phyloP scores from a whole-genome alignment of 805 yeast species.

The Diddensiella caesifluorescens region DNA sequence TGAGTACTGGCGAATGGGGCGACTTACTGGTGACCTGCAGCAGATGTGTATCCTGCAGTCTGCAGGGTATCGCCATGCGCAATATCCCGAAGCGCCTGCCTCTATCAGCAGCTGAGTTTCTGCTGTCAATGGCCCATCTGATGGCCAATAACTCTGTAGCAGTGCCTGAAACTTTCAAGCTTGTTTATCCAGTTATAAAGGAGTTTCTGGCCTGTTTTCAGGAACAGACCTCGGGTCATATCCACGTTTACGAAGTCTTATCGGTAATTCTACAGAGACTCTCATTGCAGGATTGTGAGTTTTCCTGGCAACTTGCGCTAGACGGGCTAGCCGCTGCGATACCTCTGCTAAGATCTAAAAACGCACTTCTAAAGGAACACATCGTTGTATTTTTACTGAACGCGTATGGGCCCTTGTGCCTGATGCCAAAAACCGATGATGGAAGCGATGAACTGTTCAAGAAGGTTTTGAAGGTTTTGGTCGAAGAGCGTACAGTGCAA shows the following conservation, averaged over 20 bases:
- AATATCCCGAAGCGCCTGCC: constrained; percentile 4
- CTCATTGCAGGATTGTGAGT: constrained; percentile 2
- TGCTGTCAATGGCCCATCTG: constrained; percentile 6
- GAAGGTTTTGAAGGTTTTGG: too few relatives aligned
- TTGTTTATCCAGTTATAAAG: neutral
- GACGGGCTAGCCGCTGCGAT: constrained; percentile 1
- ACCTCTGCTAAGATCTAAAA: constrained; percentile 1
- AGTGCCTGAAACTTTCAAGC: neutral
- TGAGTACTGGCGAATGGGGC: constrained; percentile 8
- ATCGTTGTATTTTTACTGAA: constrained; percentile 7
- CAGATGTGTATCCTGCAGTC: neutral
- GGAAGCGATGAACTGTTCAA: too few relatives aligned
- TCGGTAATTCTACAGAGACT: constrained; percentile 1
- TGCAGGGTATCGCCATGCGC: neutral
- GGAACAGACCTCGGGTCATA: constrained; percentile 12
- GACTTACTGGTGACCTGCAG: neutral
- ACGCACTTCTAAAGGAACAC: constrained; percentile 3
- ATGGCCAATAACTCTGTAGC: neutral
- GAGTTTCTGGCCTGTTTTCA: constrained; percentile 5
- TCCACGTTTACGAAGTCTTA: constrained; percentile 6
- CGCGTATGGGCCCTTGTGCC: constrained; percentile 6
- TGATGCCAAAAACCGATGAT: too few relatives aligned
- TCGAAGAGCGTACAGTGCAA: too few relatives aligned
- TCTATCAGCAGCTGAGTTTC: constrained; percentile 8
- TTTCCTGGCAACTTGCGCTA: neutral